Evolutionary conservation across 129 eudicot genomes (phyloP), one percentile per base, ranked within the genome.

Genomic region (Helianthus tuberosus): DNA sequence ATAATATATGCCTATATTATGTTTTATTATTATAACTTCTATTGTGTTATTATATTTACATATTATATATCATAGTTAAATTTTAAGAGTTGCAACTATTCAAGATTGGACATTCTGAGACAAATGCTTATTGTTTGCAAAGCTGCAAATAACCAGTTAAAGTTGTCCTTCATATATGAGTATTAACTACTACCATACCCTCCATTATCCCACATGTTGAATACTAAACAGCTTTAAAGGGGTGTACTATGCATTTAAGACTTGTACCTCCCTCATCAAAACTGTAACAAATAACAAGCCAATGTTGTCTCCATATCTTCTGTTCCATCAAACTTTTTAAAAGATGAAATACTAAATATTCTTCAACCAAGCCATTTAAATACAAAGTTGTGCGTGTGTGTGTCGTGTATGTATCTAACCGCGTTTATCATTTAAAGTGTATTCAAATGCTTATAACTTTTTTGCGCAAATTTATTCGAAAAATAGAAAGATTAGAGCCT

Each of bases 141-240:
- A 58, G 69, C 69, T 58, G 79, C 41, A 74, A 68, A 46, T 58
- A 58, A 58, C 75, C 71, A 6, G 82, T 63, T 53, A 63, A 78
- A 68, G 66, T 39, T 62, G 66, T 59, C 54, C 68, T 58, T 68
- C 71, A 38, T 69, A 23, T 17, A 78, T 38, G 72, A 73, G 78
- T 79, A 46, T 29, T 79, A 54, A 72, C 71, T 79, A 72, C 71
- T 79, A 72, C 74, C 69, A 52, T 62, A 78, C 46, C 82, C 10
- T 70, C 72, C 59, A 50, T 71, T 9, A 50, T 52, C 67, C 44
- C 36, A 78, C 53, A 52, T 64, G 73, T 27, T 64, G 44, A 64
- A 52, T 43, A 25, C 67, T 17, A 5, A 39, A 41, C 55, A 78
- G 58, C 73, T 78, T 71, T 64, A 46, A 15, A 29, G 72, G 64